These are phyloP conservation scores for Xylaria sp. DNA, from an alignment of 2,329 filamentous ascomycete genomes.

Conservation along the genomic window DNA sequence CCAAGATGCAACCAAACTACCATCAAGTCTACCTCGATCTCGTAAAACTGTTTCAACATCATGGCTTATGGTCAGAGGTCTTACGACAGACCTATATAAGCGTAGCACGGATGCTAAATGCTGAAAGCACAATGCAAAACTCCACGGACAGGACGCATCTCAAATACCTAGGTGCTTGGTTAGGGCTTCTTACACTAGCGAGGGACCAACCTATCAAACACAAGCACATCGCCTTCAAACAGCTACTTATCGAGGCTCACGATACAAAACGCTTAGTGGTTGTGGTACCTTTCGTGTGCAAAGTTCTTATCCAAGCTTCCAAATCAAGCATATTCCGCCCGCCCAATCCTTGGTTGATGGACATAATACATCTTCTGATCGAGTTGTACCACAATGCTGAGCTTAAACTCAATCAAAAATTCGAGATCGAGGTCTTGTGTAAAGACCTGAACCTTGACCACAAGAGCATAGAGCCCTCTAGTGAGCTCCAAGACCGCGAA, in stretches of 20 bases:
- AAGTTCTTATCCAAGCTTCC: conserved; percentile 84
- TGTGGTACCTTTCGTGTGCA: conserved; percentile 97
- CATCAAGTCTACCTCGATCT: conserved; percentile 92
- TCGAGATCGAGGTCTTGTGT: conserved; percentile 97
- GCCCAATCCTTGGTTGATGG: conserved; percentile 97
- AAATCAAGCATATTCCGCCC: conserved; percentile 89
- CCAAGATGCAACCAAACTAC: conserved; percentile 96
- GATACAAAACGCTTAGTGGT: conserved; percentile 90
- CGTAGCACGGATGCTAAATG: conserved; percentile 85
- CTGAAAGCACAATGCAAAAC: conserved; percentile 83
- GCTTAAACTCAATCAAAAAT: conserved; percentile 94
- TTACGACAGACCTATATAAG: conserved; percentile 90
- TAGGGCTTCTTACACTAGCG: conserved; percentile 90
- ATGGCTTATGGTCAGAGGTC: conserved; percentile 83
- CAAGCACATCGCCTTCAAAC: conserved; percentile 96
- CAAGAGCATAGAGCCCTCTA: conserved; percentile 86
- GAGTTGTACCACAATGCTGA: conserved; percentile 94
- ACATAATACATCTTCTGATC: conserved; percentile 87
- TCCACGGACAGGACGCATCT: conserved; percentile 84
- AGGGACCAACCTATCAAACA: conserved; percentile 95
- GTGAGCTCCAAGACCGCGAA: conserved; percentile 80
- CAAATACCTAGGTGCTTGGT: conserved; percentile 93
- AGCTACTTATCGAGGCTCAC: conserved; percentile 89
- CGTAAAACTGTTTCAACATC: conserved; percentile 80
- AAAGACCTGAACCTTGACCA: conserved; percentile 91